Evolutionary conservation across 2,329 filamentous ascomycete species (phyloP).

Genomic region (Trichoderma sp.): DNA sequence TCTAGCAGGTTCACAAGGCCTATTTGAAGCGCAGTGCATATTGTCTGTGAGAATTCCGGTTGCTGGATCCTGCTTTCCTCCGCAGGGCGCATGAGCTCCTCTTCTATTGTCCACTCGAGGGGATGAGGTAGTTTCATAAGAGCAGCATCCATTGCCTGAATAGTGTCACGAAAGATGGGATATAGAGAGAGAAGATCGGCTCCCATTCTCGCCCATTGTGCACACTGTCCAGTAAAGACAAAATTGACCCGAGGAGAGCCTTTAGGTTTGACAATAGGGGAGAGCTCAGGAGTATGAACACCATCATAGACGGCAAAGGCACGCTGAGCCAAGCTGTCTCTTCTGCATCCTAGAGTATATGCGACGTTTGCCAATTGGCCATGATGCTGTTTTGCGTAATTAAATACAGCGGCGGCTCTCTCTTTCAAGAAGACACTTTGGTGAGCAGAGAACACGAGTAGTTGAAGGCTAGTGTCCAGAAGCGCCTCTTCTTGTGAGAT

Average conservation of each 20-base stretch:
- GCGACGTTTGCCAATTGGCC: neutral
- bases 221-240: conserved; percentile 42
- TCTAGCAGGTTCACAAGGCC: neutral
- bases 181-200: neutral
- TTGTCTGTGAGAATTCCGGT: conserved; percentile 9
- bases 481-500: neutral
- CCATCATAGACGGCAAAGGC: conserved; percentile 43
- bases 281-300: conserved; percentile 29
- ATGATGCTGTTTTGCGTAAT: neutral
- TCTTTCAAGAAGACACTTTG: neutral
- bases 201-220: conserved; percentile 40
- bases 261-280: conserved; percentile 35
- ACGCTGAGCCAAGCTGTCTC: conserved; percentile 3
- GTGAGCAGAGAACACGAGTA: neutral
- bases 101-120: conserved; percentile 15
- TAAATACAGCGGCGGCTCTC: neutral
- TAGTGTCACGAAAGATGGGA: neutral
- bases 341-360: neutral
- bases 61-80: conserved; percentile 2
- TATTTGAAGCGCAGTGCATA: conserved; percentile 15
- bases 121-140: neutral
- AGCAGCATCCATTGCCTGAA: neutral
- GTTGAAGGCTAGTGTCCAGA: neutral
- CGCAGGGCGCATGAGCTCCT: neutral
- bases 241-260: conserved; percentile 4